Conservation (phyloP, 1,139 yeast genomes). For the Wickerhamiella pararugosa region DNA sequence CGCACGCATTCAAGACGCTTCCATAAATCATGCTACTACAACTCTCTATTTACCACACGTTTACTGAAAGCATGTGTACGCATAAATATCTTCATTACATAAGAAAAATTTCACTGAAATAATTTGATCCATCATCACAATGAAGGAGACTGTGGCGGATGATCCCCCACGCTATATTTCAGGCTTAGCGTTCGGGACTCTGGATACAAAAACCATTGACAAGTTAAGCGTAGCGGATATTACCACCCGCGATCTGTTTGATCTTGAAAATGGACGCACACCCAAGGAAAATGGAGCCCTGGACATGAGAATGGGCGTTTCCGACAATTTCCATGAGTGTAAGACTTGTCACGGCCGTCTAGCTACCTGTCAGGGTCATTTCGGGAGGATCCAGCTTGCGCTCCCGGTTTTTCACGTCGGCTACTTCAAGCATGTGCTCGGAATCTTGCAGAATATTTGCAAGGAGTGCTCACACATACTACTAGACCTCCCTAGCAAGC, state of each 20-base stretch:
- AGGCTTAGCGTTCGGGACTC: conserved; percentile 85
- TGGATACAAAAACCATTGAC: conserved; percentile 78
- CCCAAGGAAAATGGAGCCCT: conserved; percentile 78
- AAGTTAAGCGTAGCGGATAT: conserved; percentile 94
- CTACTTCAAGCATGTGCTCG: conserved; percentile 81
- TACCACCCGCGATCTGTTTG: conserved; percentile 80
- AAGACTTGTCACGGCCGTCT: conserved; percentile 81
- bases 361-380: conserved; percentile 96
- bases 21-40: too few relatives aligned
- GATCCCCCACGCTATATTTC: conserved; percentile 80
- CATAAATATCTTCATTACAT: conserved; percentile 4
- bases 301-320: conserved; percentile 88
- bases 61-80: conserved; percentile 9
- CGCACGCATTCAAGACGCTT: too few relatives aligned
- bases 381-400: conserved; percentile 86
- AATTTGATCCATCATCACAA: conserved; percentile 17
- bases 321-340: conserved; percentile 73
- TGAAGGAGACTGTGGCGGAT: conserved; percentile 69
- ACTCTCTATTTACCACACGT: neutral
- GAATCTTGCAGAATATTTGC: conserved; percentile 81
- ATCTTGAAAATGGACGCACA: conserved; percentile 68
- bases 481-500: conserved; percentile 55
- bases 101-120: neutral
- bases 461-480: conserved; percentile 74
- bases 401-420: conserved; percentile 97